These are phyloP conservation scores for Mycoemilia scoparia DNA, from an alignment of 192 early-diverging fungal genomes.

Conservation along the genomic window DNA sequence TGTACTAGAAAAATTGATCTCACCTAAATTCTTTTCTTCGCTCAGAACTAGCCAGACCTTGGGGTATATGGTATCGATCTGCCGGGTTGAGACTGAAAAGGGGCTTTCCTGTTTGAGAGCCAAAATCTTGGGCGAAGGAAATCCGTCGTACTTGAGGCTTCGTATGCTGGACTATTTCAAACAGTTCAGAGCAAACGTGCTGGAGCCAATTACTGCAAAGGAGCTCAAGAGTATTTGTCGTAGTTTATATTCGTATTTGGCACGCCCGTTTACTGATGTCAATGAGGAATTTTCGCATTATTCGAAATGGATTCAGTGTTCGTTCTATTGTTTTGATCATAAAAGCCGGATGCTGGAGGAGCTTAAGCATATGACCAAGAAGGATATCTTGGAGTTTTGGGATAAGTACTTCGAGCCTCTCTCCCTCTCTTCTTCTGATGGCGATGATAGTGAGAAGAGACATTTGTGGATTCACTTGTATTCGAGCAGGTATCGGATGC, in stretches of 20 bases:
- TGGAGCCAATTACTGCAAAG: slow-evolving; percentile 41
- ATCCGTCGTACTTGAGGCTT: slow-evolving; percentile 59
- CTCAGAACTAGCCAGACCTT: slow-evolving; percentile 82
- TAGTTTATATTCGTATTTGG: slow-evolving; percentile 38
- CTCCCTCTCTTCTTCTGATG: slow-evolving; percentile 6
- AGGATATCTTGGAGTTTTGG: slow-evolving; percentile 18
- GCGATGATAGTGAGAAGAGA: too few species aligned
- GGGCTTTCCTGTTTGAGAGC: slow-evolving; percentile 65
- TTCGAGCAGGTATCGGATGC: slow-evolving; percentile 19
- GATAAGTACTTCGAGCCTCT: slow-evolving; percentile 12
- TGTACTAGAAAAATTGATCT: too few species aligned
- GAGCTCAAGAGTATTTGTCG: slow-evolving; percentile 46
- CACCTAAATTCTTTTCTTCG: too few species aligned
- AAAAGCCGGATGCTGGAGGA: slow-evolving; percentile 7
- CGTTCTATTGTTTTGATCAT: slow-evolving; percentile 71
- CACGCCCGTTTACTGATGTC: slow-evolving; percentile 63
- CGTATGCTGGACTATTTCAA: slow-evolving; percentile 63
- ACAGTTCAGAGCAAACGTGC: slow-evolving; percentile 25
- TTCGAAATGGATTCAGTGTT: slow-evolving; percentile 46
- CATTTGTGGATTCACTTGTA: too few species aligned
- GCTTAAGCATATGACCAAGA: slow-evolving; percentile 6
- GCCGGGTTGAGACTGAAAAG: slow-evolving; percentile 41
- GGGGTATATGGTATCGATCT: slow-evolving; percentile 46
- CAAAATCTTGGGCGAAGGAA: slow-evolving; percentile 72
- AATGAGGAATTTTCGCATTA: slow-evolving; percentile 41